Base-by-base conservation (phyloP, 495 filamentous ascomycete species). In the Oidiodendron maius region DNA sequence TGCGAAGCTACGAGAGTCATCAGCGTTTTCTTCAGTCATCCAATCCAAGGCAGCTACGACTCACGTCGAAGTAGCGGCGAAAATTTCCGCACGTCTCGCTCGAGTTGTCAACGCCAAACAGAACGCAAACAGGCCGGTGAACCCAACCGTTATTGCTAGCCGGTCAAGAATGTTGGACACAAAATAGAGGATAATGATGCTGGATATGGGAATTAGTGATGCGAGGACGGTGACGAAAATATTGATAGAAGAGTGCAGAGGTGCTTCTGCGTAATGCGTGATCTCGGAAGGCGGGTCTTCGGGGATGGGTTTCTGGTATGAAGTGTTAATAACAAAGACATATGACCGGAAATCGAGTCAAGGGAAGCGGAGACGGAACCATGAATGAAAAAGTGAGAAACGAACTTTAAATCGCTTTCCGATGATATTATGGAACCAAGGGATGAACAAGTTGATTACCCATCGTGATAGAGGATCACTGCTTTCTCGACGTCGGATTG, bases 141-240 rank as follows among this genome's bases (percentile, higher is more conserved):
- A 69, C 0, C 54, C 34, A 24, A 63, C 53, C 15, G 61, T 59
- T 25, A 66, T 46, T 15, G 46, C 46, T 3, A 69, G 44, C n/a
- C 61, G 48, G 18, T 46, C 50, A 9, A 51, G 32, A 2, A 50
- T 55, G 17, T 37, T 32, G n/a, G 51, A 44, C n/a, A 69, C 54
- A 25, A 50, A 65, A 50, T 64, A 67, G 0, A 69, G 53, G 2
- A 55, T 58, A 11, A 69, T 43, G 34, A 67, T 64, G 2, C 56
- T 51, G 2, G 48, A 34, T n/a, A 62, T 56, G 1, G 64, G 65
- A 6, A 68, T 46, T 1, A 61, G 17, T 0, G 60, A 61, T 1
- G 63, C 55, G 12, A 65, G 23, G 16, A 67, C n/a, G 4, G 57
- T 59, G n/a, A 36, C 48, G 16, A 62, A 4, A n/a, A 47, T 47